Conservation (phyloP, 495 filamentous ascomycete species). For the Aspergillus bertholletiae region DNA sequence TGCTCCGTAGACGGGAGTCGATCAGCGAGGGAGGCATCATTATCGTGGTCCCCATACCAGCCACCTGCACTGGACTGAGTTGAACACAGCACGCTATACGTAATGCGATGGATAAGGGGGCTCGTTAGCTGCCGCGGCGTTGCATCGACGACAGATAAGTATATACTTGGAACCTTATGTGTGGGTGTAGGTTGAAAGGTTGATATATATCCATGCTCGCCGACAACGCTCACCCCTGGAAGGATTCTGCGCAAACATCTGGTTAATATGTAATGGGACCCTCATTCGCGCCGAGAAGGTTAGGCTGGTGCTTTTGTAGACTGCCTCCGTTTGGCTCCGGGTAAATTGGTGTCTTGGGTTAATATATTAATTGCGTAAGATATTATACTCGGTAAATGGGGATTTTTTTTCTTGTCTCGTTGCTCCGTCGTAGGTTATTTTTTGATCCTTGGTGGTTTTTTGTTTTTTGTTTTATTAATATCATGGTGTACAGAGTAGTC, state of each 20-base stretch:
- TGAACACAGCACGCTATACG: neutral
- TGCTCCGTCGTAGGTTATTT: neutral
- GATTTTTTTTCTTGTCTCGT: neutral
- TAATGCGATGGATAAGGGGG: neutral
- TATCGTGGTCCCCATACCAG: neutral
- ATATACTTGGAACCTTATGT: neutral
- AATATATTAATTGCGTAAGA: conserved; percentile 8
- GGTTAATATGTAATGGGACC: neutral
- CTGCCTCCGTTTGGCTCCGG: neutral
- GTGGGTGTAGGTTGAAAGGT: neutral
- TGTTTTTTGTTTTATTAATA: neutral
- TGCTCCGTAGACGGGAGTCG: no score
- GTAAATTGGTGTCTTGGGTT: conserved; percentile 11
- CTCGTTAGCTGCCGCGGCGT: neutral
- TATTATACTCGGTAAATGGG: neutral
- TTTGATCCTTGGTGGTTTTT: neutral
- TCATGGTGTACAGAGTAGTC: no score
- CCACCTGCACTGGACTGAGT: neutral
- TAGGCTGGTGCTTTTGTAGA: conserved; percentile 7
- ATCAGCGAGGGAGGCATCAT: no score
- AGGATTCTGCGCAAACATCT: neutral
- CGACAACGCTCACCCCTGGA: neutral
- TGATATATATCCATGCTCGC: neutral
- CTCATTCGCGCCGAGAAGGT: conserved; percentile 2
- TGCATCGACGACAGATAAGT: neutral